Base-by-base conservation (phyloP, 495 filamentous ascomycete genomes). In the Aspergillus panamensis region DNA sequence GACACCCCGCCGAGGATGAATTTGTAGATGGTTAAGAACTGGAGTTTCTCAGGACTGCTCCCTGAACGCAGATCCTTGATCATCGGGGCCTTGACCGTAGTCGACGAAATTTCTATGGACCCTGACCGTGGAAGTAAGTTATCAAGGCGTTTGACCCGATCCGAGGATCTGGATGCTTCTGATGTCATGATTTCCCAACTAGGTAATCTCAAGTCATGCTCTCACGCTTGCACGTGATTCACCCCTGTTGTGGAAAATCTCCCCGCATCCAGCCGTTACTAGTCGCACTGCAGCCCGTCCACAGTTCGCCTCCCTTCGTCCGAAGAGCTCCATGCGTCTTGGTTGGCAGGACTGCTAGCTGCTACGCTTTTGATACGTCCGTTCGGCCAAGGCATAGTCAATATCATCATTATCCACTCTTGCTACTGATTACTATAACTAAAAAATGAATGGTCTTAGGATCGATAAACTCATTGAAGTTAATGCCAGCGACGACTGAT, bases 251-350 rank as follows among this genome's bases (percentile, higher is more conserved):
- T 40, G 16, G 21, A 8, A 56, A 47, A 40, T 44, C 48, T 49
- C 58, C 61, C 61, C 58, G 53, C 61, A 53, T 61, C 40, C 58
- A 25, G 25, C 25, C 2, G 25, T 25, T 2, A 25, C 5, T 2
- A 5, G 25, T 25, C 25, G 25, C n/a, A n/a, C n/a, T 35, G 33
- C 14, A n/a, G 35, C 10, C 3, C 10, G 5, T 39, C 42, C n/a
- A 19, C n/a, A 17, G 49, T 45, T 51, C 53, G 58, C 50, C 62
- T 75, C 73, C 73, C 62, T 75, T 76, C 70, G 72, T 45, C 73
- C 73, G 73, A 73, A 62, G 69, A 62, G 69, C 71, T 69, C 70
- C 69, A 61, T 12, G 1, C 7, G 20, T 39, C 35, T 39, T 39
- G 35, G 35, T 12, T n/a, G 35, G 33, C 14, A 44, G 14, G 17